These are phyloP conservation scores for Papiliotrema laurentii DNA, from an alignment of 1,284 basidiomycete species.

Conservation along the genomic window DNA sequence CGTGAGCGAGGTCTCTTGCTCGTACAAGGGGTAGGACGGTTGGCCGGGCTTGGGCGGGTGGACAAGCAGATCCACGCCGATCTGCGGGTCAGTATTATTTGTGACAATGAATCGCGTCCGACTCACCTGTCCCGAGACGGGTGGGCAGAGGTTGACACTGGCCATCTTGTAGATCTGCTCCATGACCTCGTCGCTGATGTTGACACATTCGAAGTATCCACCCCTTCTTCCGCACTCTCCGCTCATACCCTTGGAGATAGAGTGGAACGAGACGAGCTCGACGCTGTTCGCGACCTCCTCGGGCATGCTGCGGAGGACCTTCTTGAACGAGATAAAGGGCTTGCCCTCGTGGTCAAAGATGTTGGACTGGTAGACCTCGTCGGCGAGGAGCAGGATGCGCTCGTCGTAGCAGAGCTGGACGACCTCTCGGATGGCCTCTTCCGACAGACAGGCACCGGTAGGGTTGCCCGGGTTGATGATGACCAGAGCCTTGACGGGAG, in stretches of 20 bases:
- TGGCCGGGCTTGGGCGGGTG: slow-evolving; percentile 72
- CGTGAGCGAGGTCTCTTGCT: slow-evolving; percentile 72
- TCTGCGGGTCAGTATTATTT: slow-evolving; percentile 47
- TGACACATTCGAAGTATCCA: slow-evolving; percentile 87
- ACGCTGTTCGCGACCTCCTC: slow-evolving; percentile 52
- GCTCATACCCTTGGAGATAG: slow-evolving; percentile 87
- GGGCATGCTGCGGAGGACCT: slow-evolving; percentile 63
- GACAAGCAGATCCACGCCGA: slow-evolving; percentile 87
- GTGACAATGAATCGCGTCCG: neutral
- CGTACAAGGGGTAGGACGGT: slow-evolving; percentile 70
- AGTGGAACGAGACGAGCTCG: slow-evolving; percentile 88
- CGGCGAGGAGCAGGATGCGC: slow-evolving; percentile 81
- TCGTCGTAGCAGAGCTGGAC: slow-evolving; percentile 77
- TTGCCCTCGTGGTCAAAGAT: slow-evolving; percentile 63
- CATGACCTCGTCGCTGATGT: slow-evolving; percentile 68
- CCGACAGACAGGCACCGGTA: slow-evolving; percentile 75
- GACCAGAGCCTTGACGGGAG: slow-evolving; percentile 72
- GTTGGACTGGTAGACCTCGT: slow-evolving; percentile 94
- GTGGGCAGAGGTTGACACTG: slow-evolving; percentile 80
- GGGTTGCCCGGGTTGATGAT: slow-evolving; percentile 97
- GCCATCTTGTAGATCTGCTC: slow-evolving; percentile 94
- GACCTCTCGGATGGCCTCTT: slow-evolving; percentile 65
- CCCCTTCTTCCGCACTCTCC: slow-evolving; percentile 92
- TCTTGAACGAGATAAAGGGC: slow-evolving; percentile 89
- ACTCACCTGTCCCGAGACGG: slow-evolving; percentile 62